These are phyloP conservation scores for Jimgerdemannia flammicorona DNA, from an alignment of 192 early-diverging fungal species.

Conservation along the genomic window DNA sequence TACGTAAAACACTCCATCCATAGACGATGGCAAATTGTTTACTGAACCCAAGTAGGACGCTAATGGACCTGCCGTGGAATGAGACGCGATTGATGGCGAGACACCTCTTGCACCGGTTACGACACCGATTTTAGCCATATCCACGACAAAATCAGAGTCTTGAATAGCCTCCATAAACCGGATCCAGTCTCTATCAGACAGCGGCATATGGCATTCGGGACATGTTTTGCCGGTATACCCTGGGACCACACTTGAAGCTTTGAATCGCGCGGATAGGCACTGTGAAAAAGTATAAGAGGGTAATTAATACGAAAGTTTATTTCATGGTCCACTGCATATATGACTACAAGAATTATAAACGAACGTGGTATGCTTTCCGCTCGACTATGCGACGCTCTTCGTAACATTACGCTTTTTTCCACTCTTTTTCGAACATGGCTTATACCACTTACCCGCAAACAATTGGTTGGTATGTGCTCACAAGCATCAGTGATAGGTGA, in stretches of 20 bases:
- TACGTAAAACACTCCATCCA: slow-evolving; percentile 9
- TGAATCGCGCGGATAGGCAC: too few relatives aligned
- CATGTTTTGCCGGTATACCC: neutral
- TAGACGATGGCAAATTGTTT: neutral
- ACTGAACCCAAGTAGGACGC: neutral
- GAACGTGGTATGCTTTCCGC: too few relatives aligned
- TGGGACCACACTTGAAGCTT: too few relatives aligned
- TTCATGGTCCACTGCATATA: too few relatives aligned
- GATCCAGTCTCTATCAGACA: neutral
- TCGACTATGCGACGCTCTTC: too few relatives aligned
- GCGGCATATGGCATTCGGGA: neutral
- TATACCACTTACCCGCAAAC: slow-evolving; percentile 16
- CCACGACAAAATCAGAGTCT: slow-evolving; percentile 1
- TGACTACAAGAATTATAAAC: too few relatives aligned
- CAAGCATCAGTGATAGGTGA: slow-evolving; percentile 14
- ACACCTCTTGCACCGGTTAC: neutral
- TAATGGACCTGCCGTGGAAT: neutral
- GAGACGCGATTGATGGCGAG: neutral
- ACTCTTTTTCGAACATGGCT: too few relatives aligned
- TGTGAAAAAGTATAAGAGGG: too few relatives aligned
- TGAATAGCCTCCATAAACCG: neutral
- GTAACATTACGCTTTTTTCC: too few relatives aligned
- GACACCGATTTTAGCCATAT: neutral
- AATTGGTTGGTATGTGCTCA: slow-evolving; percentile 16
- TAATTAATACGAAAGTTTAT: too few relatives aligned